Base-by-base conservation (phyloP, 2,329 filamentous ascomycete genomes). In the Pseudophaeomoniella oleicola region DNA sequence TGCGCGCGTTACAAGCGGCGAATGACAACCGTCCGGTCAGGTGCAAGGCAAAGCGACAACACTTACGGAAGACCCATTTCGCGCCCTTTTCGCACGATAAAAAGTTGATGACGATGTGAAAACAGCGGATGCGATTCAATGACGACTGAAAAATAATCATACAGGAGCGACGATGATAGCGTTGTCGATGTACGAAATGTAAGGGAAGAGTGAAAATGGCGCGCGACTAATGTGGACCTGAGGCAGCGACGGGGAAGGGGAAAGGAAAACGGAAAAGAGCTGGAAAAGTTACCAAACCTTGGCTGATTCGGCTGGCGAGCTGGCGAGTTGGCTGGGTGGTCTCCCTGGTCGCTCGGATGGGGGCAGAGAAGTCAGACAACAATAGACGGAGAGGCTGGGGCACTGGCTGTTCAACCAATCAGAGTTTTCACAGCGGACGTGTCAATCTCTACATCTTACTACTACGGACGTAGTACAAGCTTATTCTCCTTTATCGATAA, bases 11-110 rank as follows among this genome's bases (percentile, higher is more conserved):
- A 34, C 36, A 27, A 37, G 44, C 32, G 34, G 27, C 36, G 34
- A 40, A 31, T 17, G 37, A 39, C 38, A 41, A 38, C 39, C 39
- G 16, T 39, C 42, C 33, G 37, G 30, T 36, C 27, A 34, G 36
- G 32, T 32, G 16, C 35, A 19, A 32, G 34, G 36, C 35, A 38
- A 41, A 43, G 42, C 32, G 15, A 33, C 29, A 30, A 41, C 39
- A 56, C 60, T 55, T 55, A 64, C 60, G 63, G 66, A 48, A 69
- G 59, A 47, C 66, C 66, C 64, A 69, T 69, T 37, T 42, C 48
- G 43, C 36, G 19, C 49, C 11, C 9, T 12, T 19, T n/a, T 12
- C 9, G n/a, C 14, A 34, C 14, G 13, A 19, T 11, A 11, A 30
- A 44, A 42, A 35, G 39, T 42, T 17, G 31, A 37, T 33, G 34